A percentile compares a stretch with the other conserved stretches of the same genome.
These are phyloP conservation scores for Pseudogymnoascus sp. DNA, from an alignment of 2,329 filamentous ascomycete species.

Conservation along the genomic window DNA sequence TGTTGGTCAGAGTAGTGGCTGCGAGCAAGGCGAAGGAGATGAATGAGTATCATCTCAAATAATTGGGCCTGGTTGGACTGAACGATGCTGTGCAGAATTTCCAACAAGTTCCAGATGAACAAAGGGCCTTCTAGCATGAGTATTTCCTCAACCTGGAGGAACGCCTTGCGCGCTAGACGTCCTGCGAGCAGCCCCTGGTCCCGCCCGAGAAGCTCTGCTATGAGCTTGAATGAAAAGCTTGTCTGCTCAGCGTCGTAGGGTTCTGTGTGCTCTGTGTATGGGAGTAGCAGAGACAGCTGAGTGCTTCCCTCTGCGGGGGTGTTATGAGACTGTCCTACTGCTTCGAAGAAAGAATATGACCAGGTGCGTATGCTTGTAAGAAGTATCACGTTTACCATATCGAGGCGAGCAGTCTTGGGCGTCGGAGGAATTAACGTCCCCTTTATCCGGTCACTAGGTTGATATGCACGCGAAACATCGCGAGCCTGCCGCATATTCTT, in stretches of 20 bases:
- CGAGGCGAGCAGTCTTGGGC: constrained; percentile 9
- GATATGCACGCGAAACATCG: not conserved
- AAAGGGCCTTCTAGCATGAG: constrained; percentile 16
- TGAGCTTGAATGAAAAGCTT: constrained; percentile 18
- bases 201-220: constrained; percentile 14
- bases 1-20: not conserved
- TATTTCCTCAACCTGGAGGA: constrained; percentile 19
- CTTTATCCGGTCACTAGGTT: not conserved
- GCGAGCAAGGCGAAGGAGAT: constrained; percentile 13
- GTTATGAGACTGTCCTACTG: not conserved
- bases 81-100: constrained; percentile 15
- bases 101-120: constrained; percentile 16
- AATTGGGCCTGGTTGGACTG: constrained; percentile 10
- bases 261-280: not conserved
- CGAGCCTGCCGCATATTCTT: constrained; percentile 12
- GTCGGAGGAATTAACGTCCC: not conserved
- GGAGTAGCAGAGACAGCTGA: not conserved
- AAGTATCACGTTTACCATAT: not conserved
- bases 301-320: not conserved
- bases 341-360: constrained; percentile 13
- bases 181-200: constrained; percentile 19
- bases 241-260: constrained; percentile 11
- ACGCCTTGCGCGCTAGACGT: constrained; percentile 20
- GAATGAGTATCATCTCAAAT: constrained; percentile 14
- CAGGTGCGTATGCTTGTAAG: constrained; percentile 12